A percentile compares a stretch with the other conserved stretches of the same genome.
phyloP scores from a whole-genome alignment of 345 rosid genomes.

The Dipteronia sinensis region DNA sequence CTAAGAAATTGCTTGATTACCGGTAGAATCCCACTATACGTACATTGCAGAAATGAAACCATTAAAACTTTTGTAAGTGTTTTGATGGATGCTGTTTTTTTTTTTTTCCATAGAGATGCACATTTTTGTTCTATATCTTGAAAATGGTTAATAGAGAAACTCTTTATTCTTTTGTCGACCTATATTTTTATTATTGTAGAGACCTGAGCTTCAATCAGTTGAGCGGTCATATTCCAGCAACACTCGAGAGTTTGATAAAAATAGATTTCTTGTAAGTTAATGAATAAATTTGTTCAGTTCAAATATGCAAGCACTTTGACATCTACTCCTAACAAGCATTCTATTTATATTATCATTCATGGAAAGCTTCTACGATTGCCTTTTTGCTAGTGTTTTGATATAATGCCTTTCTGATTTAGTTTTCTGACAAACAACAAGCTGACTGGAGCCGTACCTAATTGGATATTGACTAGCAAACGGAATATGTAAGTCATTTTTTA shows the following conservation, averaged over 20 bases:
- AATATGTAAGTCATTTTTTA: constrained; percentile 45
- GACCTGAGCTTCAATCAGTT: constrained; percentile 81
- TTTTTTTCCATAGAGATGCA: not conserved
- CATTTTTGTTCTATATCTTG: not conserved
- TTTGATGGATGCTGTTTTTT: not conserved
- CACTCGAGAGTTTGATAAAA: constrained; percentile 12
- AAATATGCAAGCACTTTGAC: not conserved
- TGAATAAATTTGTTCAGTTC: not conserved
- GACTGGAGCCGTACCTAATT: constrained; percentile 60
- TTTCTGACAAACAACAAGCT: constrained; percentile 75
- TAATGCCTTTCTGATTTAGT: constrained; percentile 37
- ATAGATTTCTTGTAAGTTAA: constrained; percentile 50
- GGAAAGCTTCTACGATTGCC: not conserved
- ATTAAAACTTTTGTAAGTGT: constrained; percentile 57
- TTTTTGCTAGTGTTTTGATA: not conserved
- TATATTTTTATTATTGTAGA: constrained; percentile 35
- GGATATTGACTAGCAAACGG: constrained; percentile 32
- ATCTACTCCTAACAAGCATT: not conserved
- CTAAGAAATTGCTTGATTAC: constrained; percentile 62
- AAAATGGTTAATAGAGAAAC: not conserved
- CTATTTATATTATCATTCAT: too few relatives aligned
- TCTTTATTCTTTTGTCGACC: not conserved
- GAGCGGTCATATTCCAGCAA: constrained; percentile 51
- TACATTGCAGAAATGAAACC: constrained; percentile 45
- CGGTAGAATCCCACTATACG: constrained; percentile 48